These are phyloP conservation scores for Begonia masoniana DNA, from an alignment of 306 rosid genomes.

Conservation along the genomic window DNA sequence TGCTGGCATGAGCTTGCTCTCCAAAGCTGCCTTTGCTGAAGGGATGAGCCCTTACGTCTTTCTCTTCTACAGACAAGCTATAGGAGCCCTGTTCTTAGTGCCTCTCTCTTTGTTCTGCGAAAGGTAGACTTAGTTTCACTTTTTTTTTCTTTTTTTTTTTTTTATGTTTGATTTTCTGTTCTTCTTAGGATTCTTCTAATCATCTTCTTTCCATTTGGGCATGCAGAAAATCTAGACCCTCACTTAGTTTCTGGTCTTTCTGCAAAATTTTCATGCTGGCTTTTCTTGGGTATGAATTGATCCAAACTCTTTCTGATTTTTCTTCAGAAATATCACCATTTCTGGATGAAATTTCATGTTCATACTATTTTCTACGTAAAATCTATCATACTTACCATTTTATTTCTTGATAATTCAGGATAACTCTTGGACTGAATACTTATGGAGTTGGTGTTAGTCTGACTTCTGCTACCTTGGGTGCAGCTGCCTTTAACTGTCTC, in stretches of 20 bases:
- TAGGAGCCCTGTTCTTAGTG: background rate
- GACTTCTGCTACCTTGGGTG: constrained; percentile 71
- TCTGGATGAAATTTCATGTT: no score
- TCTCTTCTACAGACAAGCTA: constrained; percentile 11
- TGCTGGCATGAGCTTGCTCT: constrained; percentile 5
- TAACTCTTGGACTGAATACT: constrained; percentile 37
- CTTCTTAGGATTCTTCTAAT: background rate
- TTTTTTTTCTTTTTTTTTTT: background rate
- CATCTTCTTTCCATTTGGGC: no score
- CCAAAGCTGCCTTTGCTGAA: constrained; percentile 11
- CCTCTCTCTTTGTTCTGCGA: background rate
- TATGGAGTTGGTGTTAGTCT: constrained; percentile 44
- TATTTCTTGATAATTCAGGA: constrained; percentile 22
- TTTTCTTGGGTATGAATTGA: constrained; percentile 14
- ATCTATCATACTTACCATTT: no score
- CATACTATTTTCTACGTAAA: no score
- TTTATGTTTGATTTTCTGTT: background rate
- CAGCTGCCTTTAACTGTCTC: constrained; percentile 63
- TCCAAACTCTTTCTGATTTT: no score
- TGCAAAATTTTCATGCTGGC: constrained; percentile 64
- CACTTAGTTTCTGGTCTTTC: constrained; percentile 36
- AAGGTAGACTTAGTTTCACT: background rate
- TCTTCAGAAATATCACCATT: no score
- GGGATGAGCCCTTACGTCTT: constrained; percentile 9
- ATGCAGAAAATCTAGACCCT: no score